Evolutionary conservation across 331 rosid species (phyloP).

Genomic region (Quercus tomentella): DNA sequence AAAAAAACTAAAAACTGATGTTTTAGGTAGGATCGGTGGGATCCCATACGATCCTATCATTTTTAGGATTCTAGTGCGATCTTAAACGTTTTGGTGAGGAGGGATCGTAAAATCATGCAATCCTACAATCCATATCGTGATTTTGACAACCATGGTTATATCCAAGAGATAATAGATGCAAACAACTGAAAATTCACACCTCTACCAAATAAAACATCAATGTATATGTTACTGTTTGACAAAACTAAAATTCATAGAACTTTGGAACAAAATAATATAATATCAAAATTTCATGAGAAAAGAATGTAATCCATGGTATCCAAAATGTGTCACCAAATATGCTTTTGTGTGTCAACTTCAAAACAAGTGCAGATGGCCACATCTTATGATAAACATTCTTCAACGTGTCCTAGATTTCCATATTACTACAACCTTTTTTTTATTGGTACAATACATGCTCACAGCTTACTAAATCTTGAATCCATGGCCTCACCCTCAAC

Average conservation of each 20-base stretch:
- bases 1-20: no score
- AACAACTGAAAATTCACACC: no score
- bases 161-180: no score
- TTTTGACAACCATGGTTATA: no score
- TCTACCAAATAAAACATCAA: no score
- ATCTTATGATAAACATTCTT: neutral
- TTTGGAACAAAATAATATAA: neutral
- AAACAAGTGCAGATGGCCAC: neutral
- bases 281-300: neutral
- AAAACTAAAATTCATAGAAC: neutral
- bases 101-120: accelerated
- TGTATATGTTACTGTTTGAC: neutral
- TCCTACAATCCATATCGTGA: no score
- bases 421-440: neutral
- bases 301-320: neutral
- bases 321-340: neutral
- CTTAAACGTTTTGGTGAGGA: no score
- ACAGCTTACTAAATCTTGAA: neutral
- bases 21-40: no score
- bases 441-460: neutral
- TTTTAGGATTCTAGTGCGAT: no score
- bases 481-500: neutral
- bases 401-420: neutral
- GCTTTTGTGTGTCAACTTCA: neutral
- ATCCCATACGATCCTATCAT: no score